Base-by-base conservation (phyloP, 192 early-diverging fungal genomes). In the Coemansia sp. region DNA sequence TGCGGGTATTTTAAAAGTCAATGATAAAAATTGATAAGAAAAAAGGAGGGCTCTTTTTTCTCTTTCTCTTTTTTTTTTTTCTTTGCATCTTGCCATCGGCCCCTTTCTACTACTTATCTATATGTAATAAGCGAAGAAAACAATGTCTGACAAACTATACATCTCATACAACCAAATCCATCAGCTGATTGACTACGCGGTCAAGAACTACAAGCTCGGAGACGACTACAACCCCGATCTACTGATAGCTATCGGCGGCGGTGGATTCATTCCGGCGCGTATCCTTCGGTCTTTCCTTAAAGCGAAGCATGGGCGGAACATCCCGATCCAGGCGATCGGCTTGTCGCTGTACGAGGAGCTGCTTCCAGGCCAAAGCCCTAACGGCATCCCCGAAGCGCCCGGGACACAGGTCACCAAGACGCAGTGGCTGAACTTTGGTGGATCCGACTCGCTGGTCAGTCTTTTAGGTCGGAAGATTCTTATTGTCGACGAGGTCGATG, bases 401-500 rank as follows among this genome's bases (percentile, higher is more conserved):
- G 85, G 86, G 28, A 83, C 82, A 21, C 82, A 87, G 61, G 90
- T 92, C 1, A 85, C 86, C 70, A 92, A 92, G 79, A 91, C 89
- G 7, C 91, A 92, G 67, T 92, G 91, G 91, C 82, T 92, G 46
- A 90, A 91, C 69, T 89, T 90, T 82, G 89, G 86, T 43, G 82
- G 83, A n/a, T 61, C 72, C 60, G 85, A 87, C 34, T 84, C 85
- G 3, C 82, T 87, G 43, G 81, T 81, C 10, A 85, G 84, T 13
- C 74, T 92, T 34, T 68, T 91, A 39, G 91, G 91, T 3, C 81
- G 88, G 42, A 81, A 82, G 69, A 91, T 92, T 57, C 66, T 92
- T 37, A 89, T 92, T 74, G 91, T 92, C 0, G 91, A 92, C 56
- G 91, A 92, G 43, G 89, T 92, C 15, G 91, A 92, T 61, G 91